These are phyloP conservation scores for Rhizopogon rudus DNA, from an alignment of 768 basidiomycete species.

Conservation along the genomic window DNA sequence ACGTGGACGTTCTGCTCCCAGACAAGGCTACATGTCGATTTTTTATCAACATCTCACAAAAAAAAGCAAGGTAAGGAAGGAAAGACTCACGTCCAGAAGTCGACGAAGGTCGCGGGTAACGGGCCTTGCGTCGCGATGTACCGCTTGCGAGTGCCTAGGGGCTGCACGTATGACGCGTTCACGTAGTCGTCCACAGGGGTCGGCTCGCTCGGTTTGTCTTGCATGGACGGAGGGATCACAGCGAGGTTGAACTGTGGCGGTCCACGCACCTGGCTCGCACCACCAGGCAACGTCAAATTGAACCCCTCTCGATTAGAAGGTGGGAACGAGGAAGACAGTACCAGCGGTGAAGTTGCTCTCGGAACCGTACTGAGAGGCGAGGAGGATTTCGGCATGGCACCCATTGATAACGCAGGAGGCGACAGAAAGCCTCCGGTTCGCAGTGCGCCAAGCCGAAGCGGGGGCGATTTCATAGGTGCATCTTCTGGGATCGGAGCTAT, in stretches of 20 bases:
- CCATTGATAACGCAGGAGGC: not conserved
- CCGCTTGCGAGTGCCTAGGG: conserved; percentile 70
- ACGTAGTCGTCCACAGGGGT: conserved; percentile 80
- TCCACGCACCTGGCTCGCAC: too few relatives aligned
- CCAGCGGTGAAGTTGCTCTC: not conserved
- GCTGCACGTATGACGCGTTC: conserved; percentile 92
- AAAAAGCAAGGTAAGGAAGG: not conserved
- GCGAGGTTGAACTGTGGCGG: not conserved
- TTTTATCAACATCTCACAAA: not conserved
- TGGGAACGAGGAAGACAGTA: not conserved
- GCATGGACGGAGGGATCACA: not conserved
- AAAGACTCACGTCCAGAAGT: conserved; percentile 89
- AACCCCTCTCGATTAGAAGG: not conserved
- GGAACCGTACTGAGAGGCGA: not conserved
- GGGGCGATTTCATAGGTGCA: not conserved
- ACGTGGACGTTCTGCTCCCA: conserved; percentile 96
- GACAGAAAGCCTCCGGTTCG: not conserved
- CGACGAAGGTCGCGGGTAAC: conserved; percentile 78
- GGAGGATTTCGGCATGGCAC: not conserved
- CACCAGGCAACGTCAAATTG: not conserved
- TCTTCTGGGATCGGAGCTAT: not conserved
- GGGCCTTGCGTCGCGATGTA: conserved; percentile 98
- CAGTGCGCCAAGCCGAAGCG: not conserved
- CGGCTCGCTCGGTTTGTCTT: conserved; percentile 6
- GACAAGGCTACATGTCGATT: conserved; percentile 48